These are phyloP conservation scores for Picea glauca DNA, from an alignment of 75 land plant species.

Conservation along the genomic window DNA sequence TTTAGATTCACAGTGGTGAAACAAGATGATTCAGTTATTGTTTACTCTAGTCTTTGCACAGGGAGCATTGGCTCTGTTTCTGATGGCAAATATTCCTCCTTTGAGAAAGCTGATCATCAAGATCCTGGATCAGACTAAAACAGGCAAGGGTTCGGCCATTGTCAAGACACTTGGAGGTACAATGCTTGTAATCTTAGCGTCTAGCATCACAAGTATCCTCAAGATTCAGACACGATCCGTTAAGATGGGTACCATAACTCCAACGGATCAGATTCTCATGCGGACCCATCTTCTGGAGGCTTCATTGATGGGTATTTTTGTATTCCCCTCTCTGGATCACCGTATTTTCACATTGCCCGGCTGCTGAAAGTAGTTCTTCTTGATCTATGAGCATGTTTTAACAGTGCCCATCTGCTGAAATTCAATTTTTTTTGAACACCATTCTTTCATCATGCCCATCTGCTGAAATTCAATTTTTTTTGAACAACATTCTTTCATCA, in stretches of 20 bases:
- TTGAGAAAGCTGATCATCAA: conserved; percentile 28
- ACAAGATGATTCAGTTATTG: conserved; percentile 38
- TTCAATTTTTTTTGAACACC: background rate
- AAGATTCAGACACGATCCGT: conserved; percentile 24
- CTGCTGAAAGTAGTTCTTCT: background rate
- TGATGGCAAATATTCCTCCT: conserved; percentile 37
- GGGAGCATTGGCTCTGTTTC: conserved; percentile 25
- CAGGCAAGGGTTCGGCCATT: conserved; percentile 44
- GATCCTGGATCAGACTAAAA: conserved; percentile 44
- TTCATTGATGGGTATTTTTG: conserved; percentile 51
- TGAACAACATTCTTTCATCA: too few relatives aligned
- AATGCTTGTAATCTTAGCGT: conserved; percentile 27
- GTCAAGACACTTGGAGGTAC: conserved; percentile 53
- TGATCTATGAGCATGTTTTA: too few relatives aligned
- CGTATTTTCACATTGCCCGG: background rate
- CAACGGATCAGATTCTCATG: conserved; percentile 60
- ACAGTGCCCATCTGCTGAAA: background rate
- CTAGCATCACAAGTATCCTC: conserved; percentile 32
- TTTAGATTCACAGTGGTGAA: background rate
- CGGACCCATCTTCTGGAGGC: conserved; percentile 48
- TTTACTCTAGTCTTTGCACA: conserved; percentile 29
- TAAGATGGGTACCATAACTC: conserved; percentile 34
- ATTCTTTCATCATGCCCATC: background rate
- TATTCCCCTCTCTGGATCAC: background rate
- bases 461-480: background rate